These are phyloP conservation scores for Lentinula aciculospora DNA, from an alignment of 768 basidiomycete genomes.

Conservation along the genomic window DNA sequence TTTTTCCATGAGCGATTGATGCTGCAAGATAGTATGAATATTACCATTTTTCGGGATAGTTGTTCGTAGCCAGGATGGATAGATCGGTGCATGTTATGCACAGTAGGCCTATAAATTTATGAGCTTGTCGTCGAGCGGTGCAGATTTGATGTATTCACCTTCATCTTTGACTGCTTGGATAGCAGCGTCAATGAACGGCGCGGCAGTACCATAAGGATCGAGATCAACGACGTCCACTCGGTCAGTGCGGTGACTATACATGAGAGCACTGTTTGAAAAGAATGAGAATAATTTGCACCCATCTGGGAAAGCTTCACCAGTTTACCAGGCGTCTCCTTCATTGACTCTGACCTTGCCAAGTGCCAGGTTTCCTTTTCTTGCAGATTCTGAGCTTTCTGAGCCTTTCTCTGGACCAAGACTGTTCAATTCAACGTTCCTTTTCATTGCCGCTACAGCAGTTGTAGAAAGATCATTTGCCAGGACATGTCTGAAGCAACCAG, in stretches of 20 bases:
- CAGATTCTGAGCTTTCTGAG: slow-evolving; percentile 17
- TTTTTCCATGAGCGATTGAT: background rate
- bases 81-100: slow-evolving; percentile 97
- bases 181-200: slow-evolving; percentile 94
- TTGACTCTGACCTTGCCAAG: slow-evolving; percentile 68
- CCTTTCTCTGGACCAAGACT: slow-evolving; percentile 37
- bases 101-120: slow-evolving; percentile 59
- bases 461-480: slow-evolving; percentile 92
- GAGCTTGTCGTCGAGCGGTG: background rate
- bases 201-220: slow-evolving; percentile 96
- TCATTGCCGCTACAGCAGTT: slow-evolving; percentile 80
- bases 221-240: slow-evolving; percentile 95
- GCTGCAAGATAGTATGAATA: slow-evolving; percentile 1
- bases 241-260: slow-evolving; percentile 84
- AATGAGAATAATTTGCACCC: too few species aligned
- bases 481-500: slow-evolving; percentile 55
- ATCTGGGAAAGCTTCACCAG: too few species aligned
- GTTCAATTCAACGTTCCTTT: slow-evolving; percentile 79
- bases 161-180: slow-evolving; percentile 86
- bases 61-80: slow-evolving; percentile 86
- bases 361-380: slow-evolving; percentile 11
- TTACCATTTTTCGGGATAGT: slow-evolving; percentile 96
- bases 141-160: slow-evolving; percentile 36
- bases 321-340: slow-evolving; percentile 91
- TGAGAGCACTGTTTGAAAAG: slow-evolving; percentile 46